phyloP scores from a whole-genome alignment of 2,329 filamentous ascomycete species.

The Penicillium sp. region DNA sequence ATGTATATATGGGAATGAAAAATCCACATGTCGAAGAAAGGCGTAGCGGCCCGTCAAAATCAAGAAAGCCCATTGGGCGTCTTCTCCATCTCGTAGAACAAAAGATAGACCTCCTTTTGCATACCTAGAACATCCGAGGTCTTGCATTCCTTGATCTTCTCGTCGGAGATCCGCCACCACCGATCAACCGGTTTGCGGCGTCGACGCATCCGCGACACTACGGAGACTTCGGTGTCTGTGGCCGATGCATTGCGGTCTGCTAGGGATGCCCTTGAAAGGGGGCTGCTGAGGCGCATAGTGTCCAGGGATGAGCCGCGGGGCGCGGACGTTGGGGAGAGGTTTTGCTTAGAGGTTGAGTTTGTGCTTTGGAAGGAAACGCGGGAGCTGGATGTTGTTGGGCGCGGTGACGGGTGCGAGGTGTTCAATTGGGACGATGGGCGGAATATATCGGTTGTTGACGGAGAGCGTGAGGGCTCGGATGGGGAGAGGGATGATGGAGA shows the following conservation, averaged over 20 bases:
- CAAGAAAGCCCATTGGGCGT: constrained; percentile 17
- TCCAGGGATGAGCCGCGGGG: constrained; percentile 33
- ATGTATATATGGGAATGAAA: neutral
- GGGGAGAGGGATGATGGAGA: constrained; percentile 39
- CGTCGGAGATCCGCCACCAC: constrained; percentile 98
- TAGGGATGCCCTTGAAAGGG: constrained; percentile 30
- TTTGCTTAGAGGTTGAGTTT: constrained; percentile 35
- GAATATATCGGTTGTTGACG: constrained; percentile 22
- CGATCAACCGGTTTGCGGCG: constrained; percentile 70
- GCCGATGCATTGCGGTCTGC: constrained; percentile 31
- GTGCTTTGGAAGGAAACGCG: constrained; percentile 41
- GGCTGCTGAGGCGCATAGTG: constrained; percentile 31
- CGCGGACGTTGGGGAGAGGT: constrained; percentile 29
- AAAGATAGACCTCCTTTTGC: constrained; percentile 93
- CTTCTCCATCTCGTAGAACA: constrained; percentile 90
- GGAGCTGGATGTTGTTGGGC: constrained; percentile 38
- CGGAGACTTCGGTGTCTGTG: constrained; percentile 26
- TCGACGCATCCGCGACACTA: constrained; percentile 55
- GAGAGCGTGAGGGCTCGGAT: constrained; percentile 23
- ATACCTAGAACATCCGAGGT: constrained; percentile 88
- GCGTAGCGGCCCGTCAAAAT: too few relatives aligned
- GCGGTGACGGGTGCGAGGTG: constrained; percentile 24
- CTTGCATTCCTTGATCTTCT: constrained; percentile 93
- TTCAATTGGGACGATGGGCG: constrained; percentile 23
- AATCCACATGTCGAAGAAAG: neutral